A percentile compares a stretch with the other conserved stretches of the same genome.
phyloP scores from a whole-genome alignment of 331 rosid genomes.

The Quercus lobata region DNA sequence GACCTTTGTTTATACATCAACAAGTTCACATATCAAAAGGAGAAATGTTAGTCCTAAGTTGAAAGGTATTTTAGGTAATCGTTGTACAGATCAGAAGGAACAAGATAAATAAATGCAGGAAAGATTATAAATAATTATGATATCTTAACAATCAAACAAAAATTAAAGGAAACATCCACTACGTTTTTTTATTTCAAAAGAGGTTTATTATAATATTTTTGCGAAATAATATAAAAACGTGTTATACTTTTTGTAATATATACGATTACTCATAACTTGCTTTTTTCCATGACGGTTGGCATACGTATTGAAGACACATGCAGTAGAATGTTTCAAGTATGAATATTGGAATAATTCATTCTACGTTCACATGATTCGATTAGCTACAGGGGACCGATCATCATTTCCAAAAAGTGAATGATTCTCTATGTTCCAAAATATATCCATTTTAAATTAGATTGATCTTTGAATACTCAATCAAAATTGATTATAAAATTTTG shows the following conservation, averaged over 20 bases:
- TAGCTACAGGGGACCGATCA: neutral
- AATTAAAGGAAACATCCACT: neutral
- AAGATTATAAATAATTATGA: neutral
- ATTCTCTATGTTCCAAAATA: neutral
- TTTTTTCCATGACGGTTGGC: conserved; percentile 31
- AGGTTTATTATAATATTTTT: neutral
- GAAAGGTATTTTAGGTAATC: too few relatives aligned
- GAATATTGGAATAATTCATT: neutral
- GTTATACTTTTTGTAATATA: neutral
- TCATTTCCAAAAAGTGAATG: neutral
- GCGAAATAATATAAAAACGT: neutral
- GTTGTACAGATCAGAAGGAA: too few relatives aligned
- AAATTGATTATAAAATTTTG: neutral
- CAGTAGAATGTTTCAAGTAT: neutral
- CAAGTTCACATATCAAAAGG: too few relatives aligned
- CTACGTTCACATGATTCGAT: neutral
- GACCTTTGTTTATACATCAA: too few relatives aligned
- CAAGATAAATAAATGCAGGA: too few relatives aligned
- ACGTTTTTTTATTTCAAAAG: neutral
- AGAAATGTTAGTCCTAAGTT: too few relatives aligned
- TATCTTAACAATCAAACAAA: neutral
- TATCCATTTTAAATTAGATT: neutral
- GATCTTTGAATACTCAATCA: neutral
- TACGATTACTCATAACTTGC: conserved; percentile 1
- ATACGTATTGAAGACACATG: neutral